phyloP scores from a whole-genome alignment of 2,329 filamentous ascomycete genomes.

The Sporothrix dimorphospora region DNA sequence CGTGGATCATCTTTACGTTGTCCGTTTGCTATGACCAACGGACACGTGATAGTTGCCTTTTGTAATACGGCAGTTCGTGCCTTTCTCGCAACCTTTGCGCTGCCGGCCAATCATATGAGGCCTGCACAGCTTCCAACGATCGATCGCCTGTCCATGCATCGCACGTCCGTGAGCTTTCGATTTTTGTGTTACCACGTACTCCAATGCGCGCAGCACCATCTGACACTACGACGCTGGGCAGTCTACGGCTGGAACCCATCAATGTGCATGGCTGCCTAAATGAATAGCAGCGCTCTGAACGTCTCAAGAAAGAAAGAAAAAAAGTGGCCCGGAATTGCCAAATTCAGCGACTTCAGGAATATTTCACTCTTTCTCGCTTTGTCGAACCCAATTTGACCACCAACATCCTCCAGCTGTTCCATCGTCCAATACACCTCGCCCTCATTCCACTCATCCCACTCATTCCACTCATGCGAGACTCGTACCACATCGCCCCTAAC shows the following conservation, averaged over 20 bases:
- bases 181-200: not conserved
- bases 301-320: not conserved
- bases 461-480: not conserved
- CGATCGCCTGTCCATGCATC: slow-evolving; percentile 23
- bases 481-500: not conserved
- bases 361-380: not conserved
- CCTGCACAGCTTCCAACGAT: slow-evolving; percentile 7
- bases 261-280: slow-evolving; percentile 24
- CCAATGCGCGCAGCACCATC: not conserved
- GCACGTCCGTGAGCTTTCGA: slow-evolving; percentile 17
- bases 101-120: slow-evolving; percentile 1
- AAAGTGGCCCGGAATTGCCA: not conserved
- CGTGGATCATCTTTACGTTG: not conserved
- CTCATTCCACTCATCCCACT: not conserved
- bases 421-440: not conserved
- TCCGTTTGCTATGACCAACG: not conserved
- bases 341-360: not conserved
- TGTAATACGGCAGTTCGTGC: not conserved
- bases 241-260: not conserved
- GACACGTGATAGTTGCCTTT: slow-evolving; percentile 1
- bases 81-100: not conserved
- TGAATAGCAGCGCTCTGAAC: slow-evolving; percentile 16
- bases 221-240: slow-evolving; percentile 4
- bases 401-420: not conserved
- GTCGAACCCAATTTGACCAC: not conserved